These are phyloP conservation scores for Anisogramma anomala DNA, from an alignment of 2,329 filamentous ascomycete species.

Conservation along the genomic window DNA sequence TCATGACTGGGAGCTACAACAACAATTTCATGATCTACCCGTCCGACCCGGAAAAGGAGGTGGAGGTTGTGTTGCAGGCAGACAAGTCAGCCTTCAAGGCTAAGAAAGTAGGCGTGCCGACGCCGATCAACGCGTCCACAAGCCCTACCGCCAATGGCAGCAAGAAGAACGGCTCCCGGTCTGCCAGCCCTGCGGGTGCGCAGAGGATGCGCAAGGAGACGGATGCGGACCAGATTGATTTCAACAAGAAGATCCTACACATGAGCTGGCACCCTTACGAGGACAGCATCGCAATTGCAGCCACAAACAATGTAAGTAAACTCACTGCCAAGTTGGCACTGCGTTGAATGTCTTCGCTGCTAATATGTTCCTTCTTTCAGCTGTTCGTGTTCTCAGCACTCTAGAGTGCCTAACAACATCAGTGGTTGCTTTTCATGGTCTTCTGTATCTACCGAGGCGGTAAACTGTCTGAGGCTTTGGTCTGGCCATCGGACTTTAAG, in stretches of 20 bases:
- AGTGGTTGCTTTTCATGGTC: constrained; percentile 3
- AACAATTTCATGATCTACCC: constrained; percentile 99
- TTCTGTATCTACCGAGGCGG: constrained; percentile 1
- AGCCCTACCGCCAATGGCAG: constrained; percentile 61
- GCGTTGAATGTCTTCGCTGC: constrained; percentile 1
- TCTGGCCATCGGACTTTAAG: not conserved
- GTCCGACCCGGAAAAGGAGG: constrained; percentile 88
- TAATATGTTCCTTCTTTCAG: constrained; percentile 19
- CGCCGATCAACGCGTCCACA: constrained; percentile 77
- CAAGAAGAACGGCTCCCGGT: constrained; percentile 82
- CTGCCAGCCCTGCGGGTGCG: constrained; percentile 67
- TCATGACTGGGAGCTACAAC: constrained; percentile 99
- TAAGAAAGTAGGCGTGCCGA: constrained; percentile 97
- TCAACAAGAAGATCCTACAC: constrained; percentile 99
- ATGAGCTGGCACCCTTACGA: constrained; percentile 99
- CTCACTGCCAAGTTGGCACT: not conserved
- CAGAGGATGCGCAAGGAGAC: constrained; percentile 98
- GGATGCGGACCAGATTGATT: constrained; percentile 97
- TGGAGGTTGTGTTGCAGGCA: constrained; percentile 91
- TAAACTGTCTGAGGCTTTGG: not conserved
- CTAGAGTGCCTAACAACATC: constrained; percentile 14
- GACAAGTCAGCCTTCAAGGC: constrained; percentile 99
- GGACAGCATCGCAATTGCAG: constrained; percentile 98
- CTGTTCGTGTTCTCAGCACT: constrained; percentile 26
- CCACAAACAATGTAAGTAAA: constrained; percentile 89